Evolutionary conservation across 2,329 filamentous ascomycete genomes (phyloP).

Genomic region (Neoarthrinium moseri): DNA sequence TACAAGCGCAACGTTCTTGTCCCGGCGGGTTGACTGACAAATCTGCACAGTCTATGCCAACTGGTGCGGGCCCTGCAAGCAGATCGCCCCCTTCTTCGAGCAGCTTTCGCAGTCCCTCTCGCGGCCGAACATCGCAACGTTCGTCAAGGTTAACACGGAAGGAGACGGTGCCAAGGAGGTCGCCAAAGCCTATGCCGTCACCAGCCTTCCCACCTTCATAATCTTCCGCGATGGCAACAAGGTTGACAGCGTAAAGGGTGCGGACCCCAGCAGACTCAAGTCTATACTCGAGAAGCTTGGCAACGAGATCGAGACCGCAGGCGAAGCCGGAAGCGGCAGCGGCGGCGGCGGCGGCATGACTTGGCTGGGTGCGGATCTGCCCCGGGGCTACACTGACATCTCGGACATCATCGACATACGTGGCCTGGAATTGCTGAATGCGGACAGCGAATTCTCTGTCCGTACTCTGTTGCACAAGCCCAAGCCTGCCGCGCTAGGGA

Average conservation of each 20-base stretch:
- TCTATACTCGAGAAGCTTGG: constrained; percentile 70
- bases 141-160: constrained; percentile 86
- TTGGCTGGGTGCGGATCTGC: constrained; percentile 75
- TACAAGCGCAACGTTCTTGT: constrained; percentile 8
- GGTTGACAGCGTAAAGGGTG: constrained; percentile 70
- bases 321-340: constrained; percentile 43
- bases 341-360: constrained; percentile 38
- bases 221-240: constrained; percentile 73
- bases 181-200: constrained; percentile 70
- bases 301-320: constrained; percentile 59
- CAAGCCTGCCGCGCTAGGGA: constrained; percentile 65
- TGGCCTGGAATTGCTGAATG: constrained; percentile 84
- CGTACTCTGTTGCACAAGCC: constrained; percentile 71
- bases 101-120: constrained; percentile 70
- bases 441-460: constrained; percentile 71
- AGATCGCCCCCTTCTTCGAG: constrained; percentile 81
- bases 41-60: constrained; percentile 72
- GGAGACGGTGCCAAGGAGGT: constrained; percentile 63
- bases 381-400: constrained; percentile 80
- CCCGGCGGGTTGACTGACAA: constrained; percentile 9
- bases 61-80: constrained; percentile 82
- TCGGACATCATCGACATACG: constrained; percentile 77
- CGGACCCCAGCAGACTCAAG: constrained; percentile 69
- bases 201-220: constrained; percentile 86
- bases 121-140: constrained; percentile 70